A percentile compares a stretch with the other conserved stretches of the same genome.
phyloP scores from a whole-genome alignment of 345 rosid species.

The Salix arbutifolia region DNA sequence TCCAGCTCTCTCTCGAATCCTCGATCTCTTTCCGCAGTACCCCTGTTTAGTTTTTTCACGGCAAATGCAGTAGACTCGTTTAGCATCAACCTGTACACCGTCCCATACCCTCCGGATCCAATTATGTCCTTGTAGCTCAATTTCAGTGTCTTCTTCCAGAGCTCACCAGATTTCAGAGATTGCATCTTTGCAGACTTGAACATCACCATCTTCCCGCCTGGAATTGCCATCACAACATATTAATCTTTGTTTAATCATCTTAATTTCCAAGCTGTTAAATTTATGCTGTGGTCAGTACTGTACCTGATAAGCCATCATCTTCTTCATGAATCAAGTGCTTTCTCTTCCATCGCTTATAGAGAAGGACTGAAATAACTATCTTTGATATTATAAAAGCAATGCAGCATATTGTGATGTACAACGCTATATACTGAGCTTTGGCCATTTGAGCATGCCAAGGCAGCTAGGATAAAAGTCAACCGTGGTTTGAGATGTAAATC shows the following conservation, averaged over 20 bases:
- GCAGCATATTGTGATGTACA: conserved; percentile 60
- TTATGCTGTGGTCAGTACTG: background rate
- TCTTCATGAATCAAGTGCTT: conserved; percentile 38
- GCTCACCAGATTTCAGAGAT: conserved; percentile 45
- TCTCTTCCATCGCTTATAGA: conserved; percentile 61
- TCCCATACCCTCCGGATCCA: conserved; percentile 78
- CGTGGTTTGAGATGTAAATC: background rate
- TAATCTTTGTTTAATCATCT: background rate
- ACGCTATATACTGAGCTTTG: conserved; percentile 37
- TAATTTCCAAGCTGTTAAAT: background rate
- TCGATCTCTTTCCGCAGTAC: conserved; percentile 61
- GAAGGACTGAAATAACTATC: conserved; percentile 56
- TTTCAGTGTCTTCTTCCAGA: conserved; percentile 60
- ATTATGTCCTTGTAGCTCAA: conserved; percentile 68
- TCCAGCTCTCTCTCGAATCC: conserved; percentile 75
- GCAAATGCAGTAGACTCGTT: conserved; percentile 57
- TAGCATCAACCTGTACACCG: conserved; percentile 57
- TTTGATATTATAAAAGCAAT: conserved; percentile 60
- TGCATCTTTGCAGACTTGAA: conserved; percentile 54
- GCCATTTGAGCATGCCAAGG: conserved; percentile 31
- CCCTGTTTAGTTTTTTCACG: conserved; percentile 69
- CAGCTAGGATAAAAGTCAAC: background rate
- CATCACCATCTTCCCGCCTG: conserved; percentile 79
- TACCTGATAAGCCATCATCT: conserved; percentile 55
- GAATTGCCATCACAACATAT: too few species aligned